phyloP scores from a whole-genome alignment of 2,329 filamentous ascomycete genomes.

The Triangularia setosa region DNA sequence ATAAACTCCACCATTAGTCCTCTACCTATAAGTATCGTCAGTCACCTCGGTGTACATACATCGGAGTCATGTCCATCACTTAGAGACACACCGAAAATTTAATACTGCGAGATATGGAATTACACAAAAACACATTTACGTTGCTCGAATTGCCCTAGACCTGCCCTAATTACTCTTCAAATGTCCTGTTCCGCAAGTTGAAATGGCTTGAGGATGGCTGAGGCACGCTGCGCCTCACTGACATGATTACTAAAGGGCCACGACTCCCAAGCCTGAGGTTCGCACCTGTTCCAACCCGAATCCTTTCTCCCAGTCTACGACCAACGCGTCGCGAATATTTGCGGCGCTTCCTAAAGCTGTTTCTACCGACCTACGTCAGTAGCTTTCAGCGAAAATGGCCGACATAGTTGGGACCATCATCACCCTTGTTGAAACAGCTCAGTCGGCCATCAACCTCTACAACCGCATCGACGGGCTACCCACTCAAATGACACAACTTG shows the following conservation, averaged over 20 bases:
- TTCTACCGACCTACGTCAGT: background rate
- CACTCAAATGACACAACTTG: conserved; percentile 25
- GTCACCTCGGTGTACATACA: background rate
- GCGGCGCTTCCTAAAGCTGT: too few relatives aligned
- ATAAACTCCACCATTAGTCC: background rate
- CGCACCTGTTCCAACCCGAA: background rate
- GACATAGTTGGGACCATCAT: conserved; percentile 23
- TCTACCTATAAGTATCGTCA: background rate
- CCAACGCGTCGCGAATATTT: too few relatives aligned
- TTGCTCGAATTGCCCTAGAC: background rate
- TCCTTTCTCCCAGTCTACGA: background rate
- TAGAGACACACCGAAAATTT: background rate
- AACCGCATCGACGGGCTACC: conserved; percentile 25
- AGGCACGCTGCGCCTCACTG: background rate
- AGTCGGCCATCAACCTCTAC: conserved; percentile 24
- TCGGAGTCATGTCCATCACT: background rate
- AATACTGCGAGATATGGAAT: background rate
- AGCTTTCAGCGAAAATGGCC: background rate
- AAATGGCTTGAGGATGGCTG: background rate
- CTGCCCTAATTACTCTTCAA: background rate
- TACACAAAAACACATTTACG: background rate
- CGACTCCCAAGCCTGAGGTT: background rate
- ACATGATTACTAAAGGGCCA: background rate
- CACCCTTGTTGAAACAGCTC: conserved; percentile 23
- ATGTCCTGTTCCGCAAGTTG: background rate